Conservation (phyloP, 768 basidiomycete species). For the Tephrocybe rancida region DNA sequence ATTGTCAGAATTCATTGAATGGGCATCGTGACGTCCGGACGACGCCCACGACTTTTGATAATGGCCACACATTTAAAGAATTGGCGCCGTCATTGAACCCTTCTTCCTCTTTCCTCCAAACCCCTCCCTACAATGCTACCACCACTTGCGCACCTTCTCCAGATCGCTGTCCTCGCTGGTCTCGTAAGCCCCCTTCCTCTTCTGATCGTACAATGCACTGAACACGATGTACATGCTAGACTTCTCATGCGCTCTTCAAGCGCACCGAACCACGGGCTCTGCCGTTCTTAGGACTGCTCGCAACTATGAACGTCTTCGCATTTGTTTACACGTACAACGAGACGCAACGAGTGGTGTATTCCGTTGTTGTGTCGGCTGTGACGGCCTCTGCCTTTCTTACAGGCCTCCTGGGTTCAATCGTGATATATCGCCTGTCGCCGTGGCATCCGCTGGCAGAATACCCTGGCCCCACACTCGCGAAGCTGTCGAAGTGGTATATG, state of each 20-base stretch:
- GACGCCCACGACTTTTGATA: too few species aligned
- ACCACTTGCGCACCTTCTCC: background rate
- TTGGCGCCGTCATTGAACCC: too few species aligned
- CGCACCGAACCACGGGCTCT: background rate
- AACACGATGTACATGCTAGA: background rate
- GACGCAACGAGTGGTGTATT: background rate
- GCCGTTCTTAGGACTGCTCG: background rate
- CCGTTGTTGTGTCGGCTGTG: background rate
- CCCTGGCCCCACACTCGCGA: constrained; percentile 8
- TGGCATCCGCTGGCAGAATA: constrained; percentile 10
- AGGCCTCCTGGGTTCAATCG: constrained; percentile 6
- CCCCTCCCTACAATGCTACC: too few species aligned
- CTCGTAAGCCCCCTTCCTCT: background rate
- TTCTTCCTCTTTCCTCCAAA: too few species aligned
- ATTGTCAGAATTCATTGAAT: too few species aligned
- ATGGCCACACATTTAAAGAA: too few species aligned
- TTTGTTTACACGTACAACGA: constrained; percentile 5
- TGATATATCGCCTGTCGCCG: constrained; percentile 11
- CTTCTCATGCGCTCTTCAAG: background rate
- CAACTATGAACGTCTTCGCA: too few species aligned
- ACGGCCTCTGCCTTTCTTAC: background rate
- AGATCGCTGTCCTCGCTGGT: background rate
- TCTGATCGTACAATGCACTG: background rate
- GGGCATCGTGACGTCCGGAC: too few species aligned
- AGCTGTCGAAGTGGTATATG: constrained; percentile 12